phyloP scores from a whole-genome alignment of 129 eudicot genomes.

The Rutidosis leptorrhynchoides region DNA sequence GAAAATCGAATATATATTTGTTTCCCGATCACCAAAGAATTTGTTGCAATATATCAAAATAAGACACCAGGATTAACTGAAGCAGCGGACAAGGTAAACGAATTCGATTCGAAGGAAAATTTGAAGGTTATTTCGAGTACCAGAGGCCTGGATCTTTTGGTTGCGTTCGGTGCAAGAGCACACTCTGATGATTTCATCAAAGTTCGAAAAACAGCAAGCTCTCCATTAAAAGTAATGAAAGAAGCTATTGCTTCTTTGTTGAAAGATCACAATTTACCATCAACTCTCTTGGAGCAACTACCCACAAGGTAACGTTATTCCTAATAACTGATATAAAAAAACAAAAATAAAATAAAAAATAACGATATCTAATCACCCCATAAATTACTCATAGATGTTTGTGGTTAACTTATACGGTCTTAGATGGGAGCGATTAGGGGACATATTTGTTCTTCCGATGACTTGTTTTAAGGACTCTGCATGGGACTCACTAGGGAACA shows the following conservation, averaged over 20 bases:
- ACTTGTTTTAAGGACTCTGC: constrained; percentile 66
- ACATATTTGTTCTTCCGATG: constrained; percentile 75
- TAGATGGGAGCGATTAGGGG: constrained; percentile 98
- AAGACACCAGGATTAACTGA: constrained; percentile 22
- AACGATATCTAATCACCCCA: background rate
- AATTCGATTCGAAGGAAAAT: constrained; percentile 29
- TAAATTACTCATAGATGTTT: background rate
- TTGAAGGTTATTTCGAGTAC: constrained; percentile 39
- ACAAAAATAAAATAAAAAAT: too few species aligned
- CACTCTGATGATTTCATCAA: constrained; percentile 59
- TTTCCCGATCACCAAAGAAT: constrained; percentile 69
- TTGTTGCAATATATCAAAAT: constrained; percentile 46
- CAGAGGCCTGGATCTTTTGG: constrained; percentile 51
- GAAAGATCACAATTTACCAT: constrained; percentile 43
- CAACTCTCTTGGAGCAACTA: constrained; percentile 60
- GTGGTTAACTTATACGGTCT: background rate
- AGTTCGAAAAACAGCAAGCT: constrained; percentile 51
- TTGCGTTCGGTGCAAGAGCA: constrained; percentile 48
- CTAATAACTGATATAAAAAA: too few species aligned
- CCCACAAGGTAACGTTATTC: constrained; percentile 57
- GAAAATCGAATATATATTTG: constrained; percentile 60
- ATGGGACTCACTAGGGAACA: constrained; percentile 62
- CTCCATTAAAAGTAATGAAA: constrained; percentile 69
- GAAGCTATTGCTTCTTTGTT: constrained; percentile 65
- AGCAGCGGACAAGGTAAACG: constrained; percentile 24